These are phyloP conservation scores for Colletotrichum ledebouriae DNA, from an alignment of 2,329 filamentous ascomycete species.

Conservation along the genomic window DNA sequence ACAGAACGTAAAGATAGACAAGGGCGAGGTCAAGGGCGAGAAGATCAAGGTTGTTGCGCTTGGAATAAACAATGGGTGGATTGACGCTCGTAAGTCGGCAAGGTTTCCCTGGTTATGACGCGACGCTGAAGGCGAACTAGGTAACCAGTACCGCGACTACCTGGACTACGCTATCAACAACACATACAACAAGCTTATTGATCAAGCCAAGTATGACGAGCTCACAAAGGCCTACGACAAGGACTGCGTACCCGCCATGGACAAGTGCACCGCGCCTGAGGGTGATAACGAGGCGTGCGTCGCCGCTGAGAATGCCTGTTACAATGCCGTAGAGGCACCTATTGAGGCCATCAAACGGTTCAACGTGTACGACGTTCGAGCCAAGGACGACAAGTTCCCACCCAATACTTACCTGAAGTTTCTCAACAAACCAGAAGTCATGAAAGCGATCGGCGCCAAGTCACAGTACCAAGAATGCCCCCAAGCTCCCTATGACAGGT, in stretches of 20 bases:
- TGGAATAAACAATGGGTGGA: constrained; percentile 70
- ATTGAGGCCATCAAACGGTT: constrained; percentile 50
- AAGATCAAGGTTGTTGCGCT: constrained; percentile 65
- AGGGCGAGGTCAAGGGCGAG: constrained; percentile 56
- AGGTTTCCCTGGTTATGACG: too few species aligned
- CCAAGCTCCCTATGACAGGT: constrained; percentile 52
- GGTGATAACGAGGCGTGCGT: constrained; percentile 48
- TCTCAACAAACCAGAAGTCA: constrained; percentile 52
- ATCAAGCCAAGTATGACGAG: constrained; percentile 31
- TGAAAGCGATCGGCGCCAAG: constrained; percentile 60
- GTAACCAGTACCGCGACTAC: constrained; percentile 56
- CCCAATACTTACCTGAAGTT: constrained; percentile 58
- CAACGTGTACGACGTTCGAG: constrained; percentile 62
- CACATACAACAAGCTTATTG: constrained; percentile 50
- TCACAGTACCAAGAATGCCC: constrained; percentile 58
- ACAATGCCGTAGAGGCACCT: constrained; percentile 45
- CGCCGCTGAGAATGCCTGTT: constrained; percentile 47
- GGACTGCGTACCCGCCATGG: constrained; percentile 44
- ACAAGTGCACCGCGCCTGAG: constrained; percentile 42
- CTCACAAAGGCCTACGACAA: constrained; percentile 43
- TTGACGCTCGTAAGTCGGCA: constrained; percentile 53
- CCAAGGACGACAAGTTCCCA: constrained; percentile 53
- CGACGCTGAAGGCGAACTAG: background rate
- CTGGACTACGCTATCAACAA: constrained; percentile 62
- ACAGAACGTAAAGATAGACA: constrained; percentile 66